Base-by-base conservation (phyloP, 140 eudicot genomes). In the Cichorium intybus region DNA sequence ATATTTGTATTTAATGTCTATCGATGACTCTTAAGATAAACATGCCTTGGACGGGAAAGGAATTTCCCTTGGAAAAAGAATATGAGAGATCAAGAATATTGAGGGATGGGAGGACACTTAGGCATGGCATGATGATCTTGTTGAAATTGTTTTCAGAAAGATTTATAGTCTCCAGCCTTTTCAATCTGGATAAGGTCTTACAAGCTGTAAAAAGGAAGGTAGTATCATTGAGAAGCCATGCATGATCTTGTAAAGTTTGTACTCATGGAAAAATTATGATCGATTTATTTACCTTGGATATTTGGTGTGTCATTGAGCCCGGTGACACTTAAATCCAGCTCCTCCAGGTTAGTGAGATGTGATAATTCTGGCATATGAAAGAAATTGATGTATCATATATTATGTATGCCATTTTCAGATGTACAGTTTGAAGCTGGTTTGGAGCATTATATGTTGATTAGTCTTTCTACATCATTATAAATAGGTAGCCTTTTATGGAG, bases 41-140 rank as follows among this genome's bases (percentile, higher is more conserved):
- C 55, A 14, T 24, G 20, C 66, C 66, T 69, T 39, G 66, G 12
- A 22, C 5, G 6, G 64, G 34, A n/a, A 16, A 54, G 43, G 68
- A 24, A 29, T 7, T 6, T 27, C 41, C 27, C 35, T 7, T 12
- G 0, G 4, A 8, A 16, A 2, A 2, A 0, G 5, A 4, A 20
- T 15, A 8, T 8, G 6, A 3, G 16, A 68, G 52, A 26, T 33
- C 48, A 39, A 68, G 60, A 55, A 6, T 53, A 24, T 58, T 28
- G 53, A 57, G 58, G 18, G 24, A 56, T 16, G 75, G 39, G 3
- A 70, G 59, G 26, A 26, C 9, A 58, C 39, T 58, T 62, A 70
- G 26, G 21, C 62, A 66, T 14, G 49, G 31, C 18, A 52, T 17
- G 8, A 66, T 12, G 51, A 51, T 50, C 34, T 11, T 66, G 62